phyloP scores from a whole-genome alignment of 257 asterid species.

The Scutellaria baicalensis region DNA sequence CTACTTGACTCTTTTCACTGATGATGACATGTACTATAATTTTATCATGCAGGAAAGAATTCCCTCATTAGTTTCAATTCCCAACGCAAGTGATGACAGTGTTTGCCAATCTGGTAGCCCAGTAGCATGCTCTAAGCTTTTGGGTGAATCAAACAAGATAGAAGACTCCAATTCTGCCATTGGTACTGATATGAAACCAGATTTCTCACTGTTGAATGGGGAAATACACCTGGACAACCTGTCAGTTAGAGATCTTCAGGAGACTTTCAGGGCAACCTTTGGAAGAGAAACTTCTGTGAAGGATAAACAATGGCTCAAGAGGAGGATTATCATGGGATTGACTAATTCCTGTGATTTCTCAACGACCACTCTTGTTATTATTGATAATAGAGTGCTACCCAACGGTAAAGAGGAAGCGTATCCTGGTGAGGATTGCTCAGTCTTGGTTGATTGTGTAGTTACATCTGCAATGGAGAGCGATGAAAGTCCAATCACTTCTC shows the following conservation, averaged over 20 bases:
- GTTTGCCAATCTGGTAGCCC: constrained; percentile 25
- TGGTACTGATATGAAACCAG: constrained; percentile 47
- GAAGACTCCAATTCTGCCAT: constrained; percentile 30
- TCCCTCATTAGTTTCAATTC: constrained; percentile 7
- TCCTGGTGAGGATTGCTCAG: constrained; percentile 23
- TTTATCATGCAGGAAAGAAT: constrained; percentile 34
- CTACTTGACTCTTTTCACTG: not conserved
- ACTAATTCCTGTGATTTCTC: constrained; percentile 85
- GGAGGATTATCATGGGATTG: constrained; percentile 92
- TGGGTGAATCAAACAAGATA: constrained; percentile 28
- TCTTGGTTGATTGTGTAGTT: constrained; percentile 36
- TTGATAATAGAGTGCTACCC: constrained; percentile 52
- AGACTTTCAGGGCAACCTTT: constrained; percentile 85
- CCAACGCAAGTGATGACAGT: constrained; percentile 21
- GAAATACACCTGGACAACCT: constrained; percentile 70
- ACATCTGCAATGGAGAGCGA: constrained; percentile 28
- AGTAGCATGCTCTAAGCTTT: constrained; percentile 31
- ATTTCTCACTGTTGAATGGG: constrained; percentile 80
- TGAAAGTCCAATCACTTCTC: constrained; percentile 21
- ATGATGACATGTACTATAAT: constrained; percentile 8
- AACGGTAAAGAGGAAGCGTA: constrained; percentile 33
- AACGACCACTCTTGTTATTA: constrained; percentile 49
- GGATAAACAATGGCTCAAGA: constrained; percentile 92
- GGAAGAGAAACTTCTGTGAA: constrained; percentile 95
- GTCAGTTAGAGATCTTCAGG: constrained; percentile 85